These are phyloP conservation scores for Taphrina confusa DNA, from an alignment of 1,139 yeast species.

Conservation along the genomic window DNA sequence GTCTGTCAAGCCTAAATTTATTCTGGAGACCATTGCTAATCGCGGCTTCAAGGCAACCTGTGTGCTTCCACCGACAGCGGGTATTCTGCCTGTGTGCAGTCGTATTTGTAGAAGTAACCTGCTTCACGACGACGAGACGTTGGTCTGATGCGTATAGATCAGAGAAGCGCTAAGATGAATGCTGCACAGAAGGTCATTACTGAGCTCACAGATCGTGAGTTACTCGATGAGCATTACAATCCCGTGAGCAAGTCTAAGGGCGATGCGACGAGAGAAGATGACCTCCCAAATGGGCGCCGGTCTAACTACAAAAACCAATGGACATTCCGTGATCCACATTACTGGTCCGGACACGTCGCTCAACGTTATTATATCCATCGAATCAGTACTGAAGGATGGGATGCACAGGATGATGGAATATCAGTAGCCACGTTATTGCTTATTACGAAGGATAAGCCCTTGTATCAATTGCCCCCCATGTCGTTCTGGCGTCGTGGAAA, in stretches of 20 bases:
- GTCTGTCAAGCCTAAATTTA: constrained; percentile 7
- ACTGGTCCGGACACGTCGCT: constrained; percentile 1
- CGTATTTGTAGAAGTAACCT: constrained; percentile 3
- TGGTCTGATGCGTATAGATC: not conserved
- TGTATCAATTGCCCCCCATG: constrained; percentile 6
- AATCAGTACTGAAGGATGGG: not conserved
- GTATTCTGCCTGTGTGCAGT: constrained; percentile 11
- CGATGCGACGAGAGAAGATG: too few species aligned
- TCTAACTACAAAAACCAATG: constrained; percentile 6
- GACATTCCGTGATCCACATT: constrained; percentile 6
- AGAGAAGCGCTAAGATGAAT: constrained; percentile 14
- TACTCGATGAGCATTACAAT: constrained; percentile 25
- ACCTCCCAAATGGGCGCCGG: not conserved
- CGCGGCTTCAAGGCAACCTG: constrained; percentile 12
- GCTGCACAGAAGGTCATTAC: constrained; percentile 32
- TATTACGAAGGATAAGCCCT: constrained; percentile 16
- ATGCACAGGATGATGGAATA: not conserved
- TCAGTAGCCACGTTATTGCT: constrained; percentile 14
- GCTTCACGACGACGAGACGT: too few species aligned
- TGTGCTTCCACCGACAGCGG: constrained; percentile 15
- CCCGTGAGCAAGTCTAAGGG: not conserved
- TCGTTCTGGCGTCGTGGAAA: not conserved
- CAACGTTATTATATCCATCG: not conserved
- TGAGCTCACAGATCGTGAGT: constrained; percentile 11
- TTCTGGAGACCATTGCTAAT: not conserved